Evolutionary conservation across 495 filamentous ascomycete species (phyloP), one percentile per base, ranked within the genome.

Genomic region (Pseudomonodictys pantanalensis): DNA sequence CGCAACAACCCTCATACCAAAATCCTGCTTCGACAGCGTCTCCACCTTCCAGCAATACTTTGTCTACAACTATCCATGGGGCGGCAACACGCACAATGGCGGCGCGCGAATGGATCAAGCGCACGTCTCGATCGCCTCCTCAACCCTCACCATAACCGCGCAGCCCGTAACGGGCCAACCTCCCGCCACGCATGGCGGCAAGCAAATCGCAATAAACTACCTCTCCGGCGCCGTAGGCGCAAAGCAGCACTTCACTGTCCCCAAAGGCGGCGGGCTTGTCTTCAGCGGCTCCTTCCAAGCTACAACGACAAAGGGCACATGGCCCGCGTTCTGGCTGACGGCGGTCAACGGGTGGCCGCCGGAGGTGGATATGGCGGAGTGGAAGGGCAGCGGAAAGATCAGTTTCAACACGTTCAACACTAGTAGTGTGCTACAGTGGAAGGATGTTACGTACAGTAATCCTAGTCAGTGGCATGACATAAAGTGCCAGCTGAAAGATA

Each of bases 371-470:
- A 74, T 83, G 71, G 81, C 80, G 0, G 81, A 84, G 68, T 84
- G 82, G 82, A 85, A 84, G 62, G 81, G 82, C 3, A 75, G 71
- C n/a, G 82, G 81, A 6, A 77, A 81, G 65, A 81, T 85, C 46
- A 78, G 74, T 8, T 84, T 84, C 69, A 85, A 85, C 52, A 83
- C 80, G 0, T 84, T 84, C 68, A 83, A 84, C 59, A 79, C 79
- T 8, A 78, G 75, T 24, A 77, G 72, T 15, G 66, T 74, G 32
- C 74, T 83, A 0, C 57, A 71, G 12, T 75, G 77, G 47, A 69
- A 73, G 23, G 73, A 84, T 56, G 77, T 80, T 23, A 66, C 65
- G 0, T 84, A 85, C 59, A 68, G 76, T 10, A 74, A 46, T 33
- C 71, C 81, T 0, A 73, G 60, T 1, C 60, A 76, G 5, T 83